Evolutionary conservation across 2,329 filamentous ascomycete genomes (phyloP).

Genomic region (Colletotrichum acutatum): DNA sequence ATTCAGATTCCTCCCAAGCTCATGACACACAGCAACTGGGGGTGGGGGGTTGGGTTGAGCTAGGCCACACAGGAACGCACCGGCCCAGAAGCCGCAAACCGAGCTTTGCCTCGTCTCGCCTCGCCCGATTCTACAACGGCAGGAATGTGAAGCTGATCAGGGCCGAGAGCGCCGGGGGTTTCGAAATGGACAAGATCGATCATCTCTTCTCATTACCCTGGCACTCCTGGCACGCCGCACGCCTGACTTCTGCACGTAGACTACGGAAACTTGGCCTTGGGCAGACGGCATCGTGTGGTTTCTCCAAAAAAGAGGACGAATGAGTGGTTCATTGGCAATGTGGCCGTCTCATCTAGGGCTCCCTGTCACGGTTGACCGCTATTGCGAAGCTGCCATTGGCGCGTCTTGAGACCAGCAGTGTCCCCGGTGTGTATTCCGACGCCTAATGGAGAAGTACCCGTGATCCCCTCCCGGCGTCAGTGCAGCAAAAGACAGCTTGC

Average conservation of each 20-base stretch:
- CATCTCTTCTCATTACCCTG: neutral
- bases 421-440: slow-evolving; percentile 11
- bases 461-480: slow-evolving; percentile 15
- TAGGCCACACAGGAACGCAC: neutral
- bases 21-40: slow-evolving; percentile 5
- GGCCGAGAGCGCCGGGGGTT: neutral
- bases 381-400: slow-evolving; percentile 26
- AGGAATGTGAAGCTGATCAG: neutral
- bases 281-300: slow-evolving; percentile 10
- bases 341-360: slow-evolving; percentile 15
- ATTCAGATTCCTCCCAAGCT: neutral
- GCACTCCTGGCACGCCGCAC: too few species aligned
- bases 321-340: slow-evolving; percentile 18
- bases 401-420: slow-evolving; percentile 13
- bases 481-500: slow-evolving; percentile 17
- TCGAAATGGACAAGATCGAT: neutral
- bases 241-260: too few species aligned
- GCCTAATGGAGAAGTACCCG: slow-evolving; percentile 22
- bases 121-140: slow-evolving; percentile 9
- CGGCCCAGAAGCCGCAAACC: neutral
- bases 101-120: neutral
- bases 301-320: slow-evolving; percentile 29
- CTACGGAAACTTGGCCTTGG: neutral
- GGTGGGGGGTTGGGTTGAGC: neutral
- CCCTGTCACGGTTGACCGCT: slow-evolving; percentile 22